These are phyloP conservation scores for Syzygium malaccense DNA, from an alignment of 441 rosid genomes.

Conservation along the genomic window DNA sequence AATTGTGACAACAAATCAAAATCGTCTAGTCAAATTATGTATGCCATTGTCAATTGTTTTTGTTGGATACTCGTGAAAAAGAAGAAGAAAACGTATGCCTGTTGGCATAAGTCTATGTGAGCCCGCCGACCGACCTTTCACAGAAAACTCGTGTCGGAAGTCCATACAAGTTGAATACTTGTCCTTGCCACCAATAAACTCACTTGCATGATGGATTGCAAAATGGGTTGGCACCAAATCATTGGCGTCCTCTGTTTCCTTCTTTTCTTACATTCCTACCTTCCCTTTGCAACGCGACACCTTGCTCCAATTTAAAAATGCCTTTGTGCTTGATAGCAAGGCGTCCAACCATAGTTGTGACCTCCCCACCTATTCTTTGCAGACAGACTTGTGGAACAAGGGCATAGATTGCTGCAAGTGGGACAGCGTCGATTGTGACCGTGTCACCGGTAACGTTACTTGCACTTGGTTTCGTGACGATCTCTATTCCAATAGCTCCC, in stretches of 20 bases:
- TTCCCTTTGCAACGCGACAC: background rate
- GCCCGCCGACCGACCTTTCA: too few relatives aligned
- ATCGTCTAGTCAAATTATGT: too few relatives aligned
- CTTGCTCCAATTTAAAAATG: background rate
- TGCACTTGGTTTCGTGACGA: fast-evolving
- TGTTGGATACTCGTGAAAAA: too few relatives aligned
- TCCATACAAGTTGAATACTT: too few relatives aligned
- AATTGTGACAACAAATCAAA: too few relatives aligned
- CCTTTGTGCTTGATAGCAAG: background rate
- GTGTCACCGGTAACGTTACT: background rate
- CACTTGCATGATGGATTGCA: background rate
- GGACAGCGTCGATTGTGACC: background rate
- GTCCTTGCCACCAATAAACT: background rate
- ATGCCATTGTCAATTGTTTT: too few relatives aligned
- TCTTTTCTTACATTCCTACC: too few relatives aligned
- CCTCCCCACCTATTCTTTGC: too few relatives aligned
- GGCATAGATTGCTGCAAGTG: background rate
- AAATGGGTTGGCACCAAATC: background rate
- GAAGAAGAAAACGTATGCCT: too few relatives aligned
- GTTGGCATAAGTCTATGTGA: too few relatives aligned
- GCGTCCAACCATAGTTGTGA: background rate
- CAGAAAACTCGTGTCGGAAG: too few relatives aligned
- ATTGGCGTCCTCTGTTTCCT: background rate
- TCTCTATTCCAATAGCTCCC: background rate
- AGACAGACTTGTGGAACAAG: background rate